Evolutionary conservation across 495 filamentous ascomycete species (phyloP).

Genomic region (Evernia prunastri): DNA sequence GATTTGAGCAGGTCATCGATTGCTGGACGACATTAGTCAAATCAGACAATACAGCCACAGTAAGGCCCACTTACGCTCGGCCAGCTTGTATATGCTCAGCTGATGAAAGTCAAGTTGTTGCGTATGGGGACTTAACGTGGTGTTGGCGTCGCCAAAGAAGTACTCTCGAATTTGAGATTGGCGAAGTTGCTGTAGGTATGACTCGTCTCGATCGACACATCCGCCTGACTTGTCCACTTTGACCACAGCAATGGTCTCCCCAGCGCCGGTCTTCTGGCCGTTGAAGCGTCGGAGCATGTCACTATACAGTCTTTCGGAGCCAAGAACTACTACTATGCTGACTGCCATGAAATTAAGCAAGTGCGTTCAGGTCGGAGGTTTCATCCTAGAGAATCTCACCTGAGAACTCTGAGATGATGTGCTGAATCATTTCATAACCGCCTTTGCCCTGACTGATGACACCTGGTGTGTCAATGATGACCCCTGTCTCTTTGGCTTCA

Average conservation of each 20-base stretch:
- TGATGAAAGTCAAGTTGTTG: slow-evolving; percentile 69
- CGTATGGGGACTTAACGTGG: slow-evolving; percentile 77
- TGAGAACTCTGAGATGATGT: slow-evolving; percentile 82
- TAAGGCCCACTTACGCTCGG: slow-evolving; percentile 38
- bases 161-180: slow-evolving; percentile 80
- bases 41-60: neutral
- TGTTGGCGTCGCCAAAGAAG: slow-evolving; percentile 78
- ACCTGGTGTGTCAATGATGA: slow-evolving; percentile 82
- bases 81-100: slow-evolving; percentile 60
- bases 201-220: slow-evolving; percentile 70
- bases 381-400: slow-evolving; percentile 38
- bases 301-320: slow-evolving; percentile 73
- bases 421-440: slow-evolving; percentile 67
- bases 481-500: slow-evolving; percentile 60
- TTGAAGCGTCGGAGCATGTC: slow-evolving; percentile 70
- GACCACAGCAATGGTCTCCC: slow-evolving; percentile 64
- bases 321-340: slow-evolving; percentile 74
- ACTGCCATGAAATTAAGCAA: slow-evolving; percentile 38
- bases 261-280: slow-evolving; percentile 52
- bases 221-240: slow-evolving; percentile 83
- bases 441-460: slow-evolving; percentile 55
- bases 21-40: slow-evolving; percentile 18
- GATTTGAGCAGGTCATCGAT: slow-evolving; percentile 34
- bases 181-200: slow-evolving; percentile 62
- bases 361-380: neutral